Evolutionary conservation across 805 yeast genomes (phyloP), one percentile per base, ranked within the genome.

Genomic region (Saccharomycodes ludwigii): DNA sequence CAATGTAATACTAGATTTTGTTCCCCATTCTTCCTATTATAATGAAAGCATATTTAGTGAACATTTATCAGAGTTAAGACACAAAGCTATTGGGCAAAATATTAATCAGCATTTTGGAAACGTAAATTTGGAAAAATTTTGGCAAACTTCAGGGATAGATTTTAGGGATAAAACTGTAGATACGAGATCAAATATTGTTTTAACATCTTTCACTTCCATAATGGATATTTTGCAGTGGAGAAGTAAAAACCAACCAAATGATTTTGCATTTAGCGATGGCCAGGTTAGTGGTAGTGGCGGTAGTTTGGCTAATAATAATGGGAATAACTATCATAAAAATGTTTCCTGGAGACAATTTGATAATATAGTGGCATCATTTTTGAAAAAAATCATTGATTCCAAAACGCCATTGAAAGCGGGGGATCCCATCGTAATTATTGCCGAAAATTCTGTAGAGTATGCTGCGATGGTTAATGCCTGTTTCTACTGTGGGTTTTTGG

Each of bases 381-480:
- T 86, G 31, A 61, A 69, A 5, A 74, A 79, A 47, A 66, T 91
- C 32, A 61, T 76, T 21, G 79, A 70, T n/a, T 54, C 59, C 27
- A 86, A 82, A 53, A 67, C 73, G 1, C 60, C 66, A 3, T 49
- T 83, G 27, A 65, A 58, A 33, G 64, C 80, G 2, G 94, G 94
- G 1, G 81, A 79, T 32, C 61, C 66, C 40, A 88, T 84, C 3
- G 65, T 85, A 3, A 58, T 91, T 44, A 76, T 85, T 76, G 85
- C 83, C 50, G 78, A 94, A 0, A 68, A 88, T 28, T 73, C 85
- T 1, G 95, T 86, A 35, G 97, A 91, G 39, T 88, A 72, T 47
- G 71, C 78, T 4, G 72, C 83, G 18, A 83, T 94, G 2, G 63
- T 85, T 1, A 73, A 76, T 53, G 96, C 98, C 0, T 88, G 97